phyloP scores from a whole-genome alignment of 345 rosid species.

The Erucastrum elatum region DNA sequence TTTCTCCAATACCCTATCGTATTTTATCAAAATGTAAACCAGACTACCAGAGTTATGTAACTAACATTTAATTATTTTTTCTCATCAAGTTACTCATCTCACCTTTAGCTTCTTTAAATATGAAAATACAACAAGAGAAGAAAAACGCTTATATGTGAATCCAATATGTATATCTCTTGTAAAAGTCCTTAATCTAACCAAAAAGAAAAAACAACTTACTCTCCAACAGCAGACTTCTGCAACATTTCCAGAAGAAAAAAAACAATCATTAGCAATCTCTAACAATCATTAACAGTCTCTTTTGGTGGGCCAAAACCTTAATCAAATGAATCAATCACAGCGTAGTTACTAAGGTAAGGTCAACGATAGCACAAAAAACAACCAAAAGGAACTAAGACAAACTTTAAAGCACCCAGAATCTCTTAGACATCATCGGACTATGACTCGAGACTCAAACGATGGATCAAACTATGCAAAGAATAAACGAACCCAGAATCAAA shows the following conservation, averaged over 20 bases:
- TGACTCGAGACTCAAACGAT: neutral
- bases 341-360: no score
- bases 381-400: no score
- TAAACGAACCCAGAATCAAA: neutral
- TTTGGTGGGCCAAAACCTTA: neutral
- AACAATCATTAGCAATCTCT: neutral
- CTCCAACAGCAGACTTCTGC: constrained; percentile 60
- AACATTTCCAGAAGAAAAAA: constrained; percentile 7
- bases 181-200: neutral
- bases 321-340: neutral
- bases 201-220: neutral
- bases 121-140: neutral
- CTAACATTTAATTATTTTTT: neutral
- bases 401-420: no score
- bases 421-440: no score
- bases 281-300: neutral
- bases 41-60: neutral
- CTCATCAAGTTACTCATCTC: neutral
- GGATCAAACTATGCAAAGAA: neutral
- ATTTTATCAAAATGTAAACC: neutral
- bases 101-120: neutral
- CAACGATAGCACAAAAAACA: no score
- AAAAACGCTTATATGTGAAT: neutral
- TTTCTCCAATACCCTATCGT: neutral
- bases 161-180: neutral